Evolutionary conservation across 208 protist genomes (phyloP), one percentile per base, ranked within the genome.

Genomic region (Crithidia bombi): DNA sequence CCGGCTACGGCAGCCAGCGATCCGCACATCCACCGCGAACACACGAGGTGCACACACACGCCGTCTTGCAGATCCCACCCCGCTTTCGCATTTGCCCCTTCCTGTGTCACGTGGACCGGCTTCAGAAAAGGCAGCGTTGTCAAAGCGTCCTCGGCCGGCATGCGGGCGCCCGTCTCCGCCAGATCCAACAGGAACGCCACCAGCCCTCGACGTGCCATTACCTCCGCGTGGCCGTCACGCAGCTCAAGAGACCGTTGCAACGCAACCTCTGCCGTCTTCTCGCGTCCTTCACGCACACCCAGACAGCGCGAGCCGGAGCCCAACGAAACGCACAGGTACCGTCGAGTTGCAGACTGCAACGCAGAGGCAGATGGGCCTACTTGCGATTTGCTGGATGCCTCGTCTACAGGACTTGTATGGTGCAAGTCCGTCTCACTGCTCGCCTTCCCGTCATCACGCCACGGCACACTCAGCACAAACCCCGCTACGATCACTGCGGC

Each of bases 181-280:
- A 75, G 79, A 19, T 86, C 76, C 5, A 92, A 67, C 23, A 96
- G 36, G 80, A 90, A 93, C 0, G 82, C 82, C 2, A 94, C 54
- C 52, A 94, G 85, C 9, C 79, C 87, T 26, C 91, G 86, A 15
- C 87, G 71, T 15, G 89, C 87, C 83, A 97, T 83, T 36, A 95
- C 89, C 73, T 97, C 89, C 3, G 92, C 92, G 63, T 97, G 92
- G 10, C 92, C 89, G 62, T 97, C 92, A 25, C 76, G 73, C 47
- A 95, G 25, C 15, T 78, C 33, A 4, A 86, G 69, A 14, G 64
- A 35, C 4, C 44, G 47, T 61, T 78, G 61, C 43, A 55, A 0
- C 23, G n/a, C 21, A 23, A 46, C 58, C 15, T 46, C 39, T 5
- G 21, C 28, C 9, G 25, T 36, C 28, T 21, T 38, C 15, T 26